Evolutionary conservation across 2,329 filamentous ascomycete species (phyloP).

Genomic region (Fusarium acutatum): DNA sequence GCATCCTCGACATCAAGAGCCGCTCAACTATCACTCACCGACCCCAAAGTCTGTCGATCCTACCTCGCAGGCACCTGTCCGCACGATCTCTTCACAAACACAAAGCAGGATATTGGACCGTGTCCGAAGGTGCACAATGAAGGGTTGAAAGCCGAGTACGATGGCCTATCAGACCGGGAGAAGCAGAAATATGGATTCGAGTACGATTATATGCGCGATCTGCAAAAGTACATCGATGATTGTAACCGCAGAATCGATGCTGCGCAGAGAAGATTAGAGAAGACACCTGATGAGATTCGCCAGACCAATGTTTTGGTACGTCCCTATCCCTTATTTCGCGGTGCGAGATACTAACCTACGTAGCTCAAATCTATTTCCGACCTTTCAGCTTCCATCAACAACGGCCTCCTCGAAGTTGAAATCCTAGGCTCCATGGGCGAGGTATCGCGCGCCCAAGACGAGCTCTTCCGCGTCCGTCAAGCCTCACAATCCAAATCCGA

Average conservation of each 20-base stretch:
- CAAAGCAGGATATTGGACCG: conserved; percentile 92
- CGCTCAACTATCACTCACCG: conserved; percentile 85
- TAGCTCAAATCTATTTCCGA: conserved; percentile 85
- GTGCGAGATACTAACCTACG: conserved; percentile 9
- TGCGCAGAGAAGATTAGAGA: conserved; percentile 89
- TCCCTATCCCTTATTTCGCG: fast-evolving
- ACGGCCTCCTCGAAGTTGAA: conserved; percentile 84
- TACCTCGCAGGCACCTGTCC: conserved; percentile 94
- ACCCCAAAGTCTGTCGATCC: conserved; percentile 93
- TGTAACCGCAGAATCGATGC: conserved; percentile 94
- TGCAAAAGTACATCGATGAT: conserved; percentile 96
- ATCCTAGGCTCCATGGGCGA: conserved; percentile 83
- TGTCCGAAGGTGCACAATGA: conserved; percentile 92
- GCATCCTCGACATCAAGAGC: conserved; percentile 76
- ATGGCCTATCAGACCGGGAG: conserved; percentile 74
- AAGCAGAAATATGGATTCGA: conserved; percentile 88
- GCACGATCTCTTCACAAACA: conserved; percentile 99
- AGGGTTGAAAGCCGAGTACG: conserved; percentile 88
- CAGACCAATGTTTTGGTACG: conserved; percentile 85
- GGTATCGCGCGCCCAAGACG: conserved; percentile 83
- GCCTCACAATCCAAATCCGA: conserved; percentile 84
- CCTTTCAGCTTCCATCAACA: conserved; percentile 78
- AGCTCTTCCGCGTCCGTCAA: conserved; percentile 85
- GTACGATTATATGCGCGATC: conserved; percentile 94
- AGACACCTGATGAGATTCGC: conserved; percentile 96